Evolutionary conservation across 2,329 filamentous ascomycete genomes (phyloP).

Genomic region (Alternaria triticimaculans): DNA sequence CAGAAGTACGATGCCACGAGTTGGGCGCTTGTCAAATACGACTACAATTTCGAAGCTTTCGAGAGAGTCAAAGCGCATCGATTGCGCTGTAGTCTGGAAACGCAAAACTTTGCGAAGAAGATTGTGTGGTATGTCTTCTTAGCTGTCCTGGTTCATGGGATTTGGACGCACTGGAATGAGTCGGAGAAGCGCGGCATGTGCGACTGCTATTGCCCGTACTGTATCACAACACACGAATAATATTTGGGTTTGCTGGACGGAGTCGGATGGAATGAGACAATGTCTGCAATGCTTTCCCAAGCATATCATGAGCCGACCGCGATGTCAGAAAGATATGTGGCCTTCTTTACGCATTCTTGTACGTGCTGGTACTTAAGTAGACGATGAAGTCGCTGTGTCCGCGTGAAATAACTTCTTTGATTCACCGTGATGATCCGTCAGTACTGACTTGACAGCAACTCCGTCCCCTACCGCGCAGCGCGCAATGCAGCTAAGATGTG

Average conservation of each 20-base stretch:
- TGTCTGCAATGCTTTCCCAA: background rate
- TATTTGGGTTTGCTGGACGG: background rate
- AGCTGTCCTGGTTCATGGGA: background rate
- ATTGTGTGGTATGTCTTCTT: background rate
- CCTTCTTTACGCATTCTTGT: background rate
- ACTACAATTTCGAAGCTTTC: background rate
- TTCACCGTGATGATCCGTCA: background rate
- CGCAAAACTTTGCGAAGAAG: background rate
- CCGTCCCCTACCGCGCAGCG: background rate
- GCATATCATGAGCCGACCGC: background rate
- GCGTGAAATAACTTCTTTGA: background rate
- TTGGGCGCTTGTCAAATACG: background rate
- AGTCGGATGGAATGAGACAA: fast-evolving
- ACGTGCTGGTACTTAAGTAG: background rate
- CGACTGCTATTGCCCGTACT: background rate
- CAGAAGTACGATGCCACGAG: background rate
- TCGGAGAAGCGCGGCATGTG: background rate
- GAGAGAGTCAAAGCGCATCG: no score
- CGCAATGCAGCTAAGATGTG: background rate
- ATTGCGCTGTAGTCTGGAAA: background rate
- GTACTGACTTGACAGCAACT: fast-evolving
- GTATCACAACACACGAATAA: background rate
- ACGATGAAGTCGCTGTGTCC: background rate
- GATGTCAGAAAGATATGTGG: fast-evolving
- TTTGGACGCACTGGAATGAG: background rate